Evolutionary conservation across 176 grass and related monocot species (phyloP), one percentile per base, ranked within the genome.

Genomic region (Oryza meyeriana): DNA sequence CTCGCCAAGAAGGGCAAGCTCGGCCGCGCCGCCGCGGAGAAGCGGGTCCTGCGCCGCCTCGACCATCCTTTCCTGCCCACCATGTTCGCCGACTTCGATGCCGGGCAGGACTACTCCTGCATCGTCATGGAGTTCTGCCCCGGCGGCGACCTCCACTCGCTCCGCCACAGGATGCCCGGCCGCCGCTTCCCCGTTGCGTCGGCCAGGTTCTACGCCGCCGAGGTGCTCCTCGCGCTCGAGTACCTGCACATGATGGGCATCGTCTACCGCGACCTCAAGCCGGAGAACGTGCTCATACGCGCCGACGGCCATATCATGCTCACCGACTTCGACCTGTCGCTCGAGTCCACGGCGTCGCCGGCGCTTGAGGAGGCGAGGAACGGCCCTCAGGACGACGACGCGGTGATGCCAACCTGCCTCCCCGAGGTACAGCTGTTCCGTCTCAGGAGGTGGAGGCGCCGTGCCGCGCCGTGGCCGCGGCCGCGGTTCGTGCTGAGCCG

Each of bases 201-300:
- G 55, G 89, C 93, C 8, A 71, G 93, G 84, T 98, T 98, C 86
- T 98, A 98, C 87, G 93, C 90, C 25, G 90, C 89, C 13, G 96
- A 98, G 89, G 96, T 98, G 68, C 89, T 98, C 59, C 80, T 98
- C 1, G 93, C 96, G 4, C 73, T 98, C 12, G 96, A 98, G 89
- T 98, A 95, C 85, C 89, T 98, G 12, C 96, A 98, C 88, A 90
- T 98, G 96, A 90, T 98, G 84, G 96, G 96, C 61, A 91, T 98
- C 87, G 96, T 98, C 75, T 98, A 98, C 90, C 88, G 96, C 52
- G 96, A 98, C 78, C 96, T 98, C 70, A 98, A 98, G 88, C 93
- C 96, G 25, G 96, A 98, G 79, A 98, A 98, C 87, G 92, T 98
- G 42, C 93, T 95, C 47, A 95, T 95, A 61, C 92, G 96, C 10